These are phyloP conservation scores for Ilyonectria mors-panacis DNA, from an alignment of 2,329 filamentous ascomycete species.

Conservation along the genomic window DNA sequence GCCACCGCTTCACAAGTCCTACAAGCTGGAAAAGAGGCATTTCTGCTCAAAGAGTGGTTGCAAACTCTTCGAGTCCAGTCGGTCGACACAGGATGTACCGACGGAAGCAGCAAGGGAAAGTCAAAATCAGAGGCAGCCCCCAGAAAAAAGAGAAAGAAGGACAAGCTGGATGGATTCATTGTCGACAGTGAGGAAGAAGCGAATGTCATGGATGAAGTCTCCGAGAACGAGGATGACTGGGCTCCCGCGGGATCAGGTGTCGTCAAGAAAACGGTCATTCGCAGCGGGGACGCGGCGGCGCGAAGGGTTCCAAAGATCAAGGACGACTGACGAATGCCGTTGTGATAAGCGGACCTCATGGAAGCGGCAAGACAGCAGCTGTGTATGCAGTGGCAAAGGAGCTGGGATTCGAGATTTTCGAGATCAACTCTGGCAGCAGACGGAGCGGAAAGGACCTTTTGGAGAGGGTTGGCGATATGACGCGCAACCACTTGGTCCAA, in stretches of 20 bases:
- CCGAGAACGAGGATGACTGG: slow-evolving; percentile 71
- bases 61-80: slow-evolving; percentile 81
- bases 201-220: slow-evolving; percentile 77
- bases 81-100: slow-evolving; percentile 74
- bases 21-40: slow-evolving; percentile 79
- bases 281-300: slow-evolving; percentile 54
- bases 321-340: slow-evolving; percentile 79
- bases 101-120: slow-evolving; percentile 49
- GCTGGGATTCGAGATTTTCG: slow-evolving; percentile 93
- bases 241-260: slow-evolving; percentile 55
- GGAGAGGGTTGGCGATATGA: slow-evolving; percentile 97
- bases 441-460: slow-evolving; percentile 91
- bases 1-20: slow-evolving; percentile 78
- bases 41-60: slow-evolving; percentile 86
- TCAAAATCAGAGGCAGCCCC: slow-evolving; percentile 47
- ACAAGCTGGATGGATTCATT: slow-evolving; percentile 85
- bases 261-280: slow-evolving; percentile 69
- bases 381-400: slow-evolving; percentile 94
- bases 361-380: slow-evolving; percentile 93
- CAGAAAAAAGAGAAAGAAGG: slow-evolving; percentile 78
- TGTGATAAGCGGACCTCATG: slow-evolving; percentile 90
- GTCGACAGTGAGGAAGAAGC: slow-evolving; percentile 84
- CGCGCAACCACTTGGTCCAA: slow-evolving; percentile 89
- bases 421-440: slow-evolving; percentile 88
- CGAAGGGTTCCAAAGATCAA: slow-evolving; percentile 58